Evolutionary conservation across 345 rosid genomes (phyloP).

Genomic region (Arabidopsis thaliana): TAIR10.1 NC_003074.8:9662501-9663000

Average conservation of each 20-base stretch:
- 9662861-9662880: slow-evolving; percentile 40
- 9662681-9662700: slow-evolving; percentile 50
- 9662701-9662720: slow-evolving; percentile 77
- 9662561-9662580: slow-evolving; percentile 63
- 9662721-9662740: slow-evolving; percentile 70
- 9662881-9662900: slow-evolving; percentile 85
- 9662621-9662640: not conserved
- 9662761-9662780: slow-evolving; percentile 65
- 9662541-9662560: slow-evolving; percentile 69
- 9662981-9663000: slow-evolving; percentile 62
- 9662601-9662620: slow-evolving; percentile 45
- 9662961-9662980: slow-evolving; percentile 60
- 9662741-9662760: slow-evolving; percentile 84
- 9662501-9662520: slow-evolving; percentile 64
- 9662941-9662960: slow-evolving; percentile 52
- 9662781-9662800: slow-evolving; percentile 1
- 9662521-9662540: slow-evolving; percentile 71
- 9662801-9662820: not conserved
- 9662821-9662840: not conserved
- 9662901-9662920: slow-evolving; percentile 76
- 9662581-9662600: slow-evolving; percentile 81
- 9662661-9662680: not conserved
- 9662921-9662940: slow-evolving; percentile 69
- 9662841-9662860: slow-evolving; percentile 22
- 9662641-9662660: not conserved